Evolutionary conservation across 2,329 filamentous ascomycete genomes (phyloP).

Genomic region (Ophiostoma australiae): DNA sequence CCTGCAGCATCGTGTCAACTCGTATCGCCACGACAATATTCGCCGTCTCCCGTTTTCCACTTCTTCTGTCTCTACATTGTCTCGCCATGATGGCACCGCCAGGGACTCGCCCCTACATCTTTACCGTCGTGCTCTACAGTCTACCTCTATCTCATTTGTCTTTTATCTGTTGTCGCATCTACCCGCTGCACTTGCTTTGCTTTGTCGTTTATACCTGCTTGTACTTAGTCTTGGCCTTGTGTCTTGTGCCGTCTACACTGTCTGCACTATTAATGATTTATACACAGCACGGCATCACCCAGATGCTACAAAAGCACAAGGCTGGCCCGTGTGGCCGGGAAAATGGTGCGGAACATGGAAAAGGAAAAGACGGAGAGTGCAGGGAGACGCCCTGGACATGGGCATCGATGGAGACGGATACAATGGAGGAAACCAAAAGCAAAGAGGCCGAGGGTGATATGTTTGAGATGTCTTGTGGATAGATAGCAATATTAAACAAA

Average conservation of each 20-base stretch:
- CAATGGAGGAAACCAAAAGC: neutral
- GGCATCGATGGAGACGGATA: neutral
- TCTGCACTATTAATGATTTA: neutral
- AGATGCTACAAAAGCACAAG: neutral
- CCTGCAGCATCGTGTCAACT: too few species aligned
- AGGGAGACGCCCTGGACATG: neutral
- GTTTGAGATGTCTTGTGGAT: neutral
- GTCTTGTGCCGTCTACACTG: neutral
- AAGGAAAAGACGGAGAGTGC: neutral
- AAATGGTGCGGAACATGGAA: neutral
- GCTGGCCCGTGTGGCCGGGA: neutral
- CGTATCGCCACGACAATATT: too few species aligned
- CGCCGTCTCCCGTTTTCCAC: too few species aligned
- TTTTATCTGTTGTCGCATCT: neutral
- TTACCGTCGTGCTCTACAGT: neutral
- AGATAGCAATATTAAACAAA: neutral
- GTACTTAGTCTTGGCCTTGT: neutral
- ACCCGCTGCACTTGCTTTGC: neutral
- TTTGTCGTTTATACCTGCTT: neutral
- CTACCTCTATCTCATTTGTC: neutral
- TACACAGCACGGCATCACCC: neutral
- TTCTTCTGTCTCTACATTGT: neutral
- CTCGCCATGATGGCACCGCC: neutral
- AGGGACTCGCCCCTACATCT: neutral
- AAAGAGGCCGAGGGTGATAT: neutral